Evolutionary conservation across 352 stramenopile genomes (phyloP), one percentile per base, ranked within the genome.

Genomic region (Discostella stelligera): DNA sequence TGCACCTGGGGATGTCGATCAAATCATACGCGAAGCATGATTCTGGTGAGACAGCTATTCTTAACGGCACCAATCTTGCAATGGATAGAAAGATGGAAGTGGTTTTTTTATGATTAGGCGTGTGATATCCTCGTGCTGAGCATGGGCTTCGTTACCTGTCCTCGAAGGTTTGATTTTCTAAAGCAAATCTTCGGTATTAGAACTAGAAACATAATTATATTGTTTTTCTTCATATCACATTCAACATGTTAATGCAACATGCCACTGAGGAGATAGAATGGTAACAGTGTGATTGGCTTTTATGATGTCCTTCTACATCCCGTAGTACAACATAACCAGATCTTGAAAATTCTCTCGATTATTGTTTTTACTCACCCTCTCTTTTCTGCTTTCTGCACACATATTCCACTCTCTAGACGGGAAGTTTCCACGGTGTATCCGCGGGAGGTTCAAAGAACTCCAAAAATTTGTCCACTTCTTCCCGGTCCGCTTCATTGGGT

Each of bases 381-480:
- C 2, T 32, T 32, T 32, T 5, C 27, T 5, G 27, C 27, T 32
- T 32, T 32, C 27, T 32, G 27, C 2, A 32, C 2, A 32, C 5
- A 32, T 32, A 32, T 44, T 2, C 2, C 7, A 44, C 13, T 14
- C 13, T 11, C 37, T 44, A 77, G 3, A 80, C 72, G 8, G 72
- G 72, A 0, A 80, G 44, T 23, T 80, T 82, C 79, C 79, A 86
- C 0, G 69, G 61, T 30, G 67, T 77, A 61, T 86, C 79, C 49
- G 74, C 77, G 20, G 86, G 82, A 41, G 86, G 86, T 21, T 92
- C 78, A 66, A 92, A 92, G 39, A 92, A 92, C 9, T 88, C 77
- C 52, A 92, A 58, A 53, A 89, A 90, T 56, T 70, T 75, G 53
- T 91, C 71, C 21, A 85, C 75, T 46, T 80, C 59, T 0, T 49